These are phyloP conservation scores for Phytophthora syringae DNA, from an alignment of 352 stramenopile species.

Conservation along the genomic window DNA sequence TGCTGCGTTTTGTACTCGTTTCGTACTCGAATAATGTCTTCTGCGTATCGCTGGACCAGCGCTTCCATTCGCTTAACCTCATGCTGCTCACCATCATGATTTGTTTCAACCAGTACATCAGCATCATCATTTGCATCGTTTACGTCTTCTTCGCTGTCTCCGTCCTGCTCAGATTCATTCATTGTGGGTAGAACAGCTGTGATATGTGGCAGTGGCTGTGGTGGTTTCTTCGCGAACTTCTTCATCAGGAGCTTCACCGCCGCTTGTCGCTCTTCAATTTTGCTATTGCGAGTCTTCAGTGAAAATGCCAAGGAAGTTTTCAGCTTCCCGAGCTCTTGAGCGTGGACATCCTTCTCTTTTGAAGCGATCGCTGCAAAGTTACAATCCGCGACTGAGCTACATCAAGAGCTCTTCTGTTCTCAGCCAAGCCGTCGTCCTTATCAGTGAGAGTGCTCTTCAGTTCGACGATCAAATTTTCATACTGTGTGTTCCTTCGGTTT, in stretches of 20 bases:
- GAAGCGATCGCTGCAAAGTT: constrained; percentile 41
- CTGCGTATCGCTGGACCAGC: constrained; percentile 55
- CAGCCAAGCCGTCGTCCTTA: constrained; percentile 45
- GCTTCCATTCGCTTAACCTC: constrained; percentile 57
- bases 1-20: constrained; percentile 64
- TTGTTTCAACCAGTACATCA: background rate
- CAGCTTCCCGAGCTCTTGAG: constrained; percentile 46
- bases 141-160: constrained; percentile 5
- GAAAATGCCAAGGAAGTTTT: constrained; percentile 54
- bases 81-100: constrained; percentile 14
- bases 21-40: constrained; percentile 59
- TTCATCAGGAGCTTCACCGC: constrained; percentile 55
- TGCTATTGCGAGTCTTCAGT: constrained; percentile 50
- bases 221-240: constrained; percentile 29
- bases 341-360: constrained; percentile 50
- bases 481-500: constrained; percentile 47
- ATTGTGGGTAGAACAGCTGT: background rate
- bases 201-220: constrained; percentile 3
- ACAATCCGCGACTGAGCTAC: constrained; percentile 46
- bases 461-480: constrained; percentile 75
- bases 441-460: constrained; percentile 61
- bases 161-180: constrained; percentile 12
- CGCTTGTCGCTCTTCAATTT: constrained; percentile 68
- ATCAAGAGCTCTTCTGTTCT: constrained; percentile 40
- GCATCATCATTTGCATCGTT: background rate